A percentile compares a stretch with the other conserved stretches of the same genome.
Conservation (phyloP, 148 eudicot species). For the Mesembryanthemum crystallinum region DNA sequence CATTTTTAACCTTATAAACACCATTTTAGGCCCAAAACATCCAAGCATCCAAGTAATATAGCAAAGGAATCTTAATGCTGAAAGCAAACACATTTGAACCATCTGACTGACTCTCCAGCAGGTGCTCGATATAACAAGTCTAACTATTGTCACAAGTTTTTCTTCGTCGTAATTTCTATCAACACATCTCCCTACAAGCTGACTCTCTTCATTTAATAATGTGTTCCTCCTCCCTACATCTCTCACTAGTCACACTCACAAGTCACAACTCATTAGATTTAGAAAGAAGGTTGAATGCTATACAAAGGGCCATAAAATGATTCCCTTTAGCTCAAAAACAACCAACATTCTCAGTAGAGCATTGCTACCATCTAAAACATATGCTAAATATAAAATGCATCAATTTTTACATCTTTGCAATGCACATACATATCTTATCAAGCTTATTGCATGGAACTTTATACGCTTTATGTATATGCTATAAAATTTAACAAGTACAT, state of each 20-base stretch:
- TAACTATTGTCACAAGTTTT: not conserved
- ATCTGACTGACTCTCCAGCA: not conserved
- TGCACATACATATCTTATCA: constrained; percentile 1
- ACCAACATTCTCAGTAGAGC: not conserved
- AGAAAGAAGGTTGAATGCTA: not conserved
- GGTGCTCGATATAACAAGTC: not conserved
- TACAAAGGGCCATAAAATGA: not conserved
- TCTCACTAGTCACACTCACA: not conserved
- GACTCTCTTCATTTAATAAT: not conserved
- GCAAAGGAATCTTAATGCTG: not conserved
- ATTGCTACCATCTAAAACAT: not conserved
- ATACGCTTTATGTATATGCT: not conserved
- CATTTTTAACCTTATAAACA: too few relatives aligned
- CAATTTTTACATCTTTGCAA: not conserved
- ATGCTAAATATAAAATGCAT: not conserved
- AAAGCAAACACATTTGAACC: too few relatives aligned
- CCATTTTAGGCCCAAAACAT: not conserved
- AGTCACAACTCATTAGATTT: not conserved
- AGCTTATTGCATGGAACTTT: constrained; percentile 2
- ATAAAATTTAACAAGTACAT: not conserved
- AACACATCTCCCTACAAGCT: not conserved
- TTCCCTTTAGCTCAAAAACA: not conserved
- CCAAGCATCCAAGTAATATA: not conserved
- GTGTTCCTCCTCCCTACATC: not conserved
- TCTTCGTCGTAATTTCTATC: not conserved